Base-by-base conservation (phyloP, 805 yeast species). In the Suhomyces emberorum region DNA sequence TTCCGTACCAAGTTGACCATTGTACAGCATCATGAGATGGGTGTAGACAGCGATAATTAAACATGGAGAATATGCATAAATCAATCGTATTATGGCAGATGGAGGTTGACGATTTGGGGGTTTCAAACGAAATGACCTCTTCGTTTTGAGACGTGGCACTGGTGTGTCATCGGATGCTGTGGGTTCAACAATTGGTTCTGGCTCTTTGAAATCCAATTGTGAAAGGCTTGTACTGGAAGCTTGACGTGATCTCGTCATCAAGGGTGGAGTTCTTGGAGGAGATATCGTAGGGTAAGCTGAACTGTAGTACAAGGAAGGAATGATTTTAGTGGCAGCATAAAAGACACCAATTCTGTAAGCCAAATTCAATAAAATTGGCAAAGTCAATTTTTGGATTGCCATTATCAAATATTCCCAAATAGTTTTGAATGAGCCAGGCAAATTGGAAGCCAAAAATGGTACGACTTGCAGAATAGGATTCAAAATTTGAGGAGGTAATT, bases 31-130 rank as follows among this genome's bases (percentile, higher is more conserved):
- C 76, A 91, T 83, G 49, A 93, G 66, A 57, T 93, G 96, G 2
- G 98, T 88, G 63, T 93, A 93, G 41, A 93, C 95, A 0, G 96
- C 96, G 40, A 93, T 88, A 26, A 93, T 79, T 40, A 93, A 81
- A 60, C 96, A 87, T 2, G 98, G 98, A 24, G 96, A 84, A 59
- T 86, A 91, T 22, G 95, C 81, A 55, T 89, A 88, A 20, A 88
- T 72, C 44, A 86, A 58, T 41, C 70, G 68, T 62, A 80, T 74
- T 16, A 59, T 52, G 5, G 70, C 57, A 0, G 70, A 63, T 4
- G 57, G 60, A 7, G 53, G 56, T 34, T 52, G 53, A 19, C 41
- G 51, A 22, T 44, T 41, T 6, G 42, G 43, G 3, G 45, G 44
- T 19, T 34, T 38, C 26, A 47, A 40, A 38, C 45, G 42, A 51